phyloP scores from a whole-genome alignment of 768 basidiomycete species.

The Rhodosporidiobolus sp. region DNA sequence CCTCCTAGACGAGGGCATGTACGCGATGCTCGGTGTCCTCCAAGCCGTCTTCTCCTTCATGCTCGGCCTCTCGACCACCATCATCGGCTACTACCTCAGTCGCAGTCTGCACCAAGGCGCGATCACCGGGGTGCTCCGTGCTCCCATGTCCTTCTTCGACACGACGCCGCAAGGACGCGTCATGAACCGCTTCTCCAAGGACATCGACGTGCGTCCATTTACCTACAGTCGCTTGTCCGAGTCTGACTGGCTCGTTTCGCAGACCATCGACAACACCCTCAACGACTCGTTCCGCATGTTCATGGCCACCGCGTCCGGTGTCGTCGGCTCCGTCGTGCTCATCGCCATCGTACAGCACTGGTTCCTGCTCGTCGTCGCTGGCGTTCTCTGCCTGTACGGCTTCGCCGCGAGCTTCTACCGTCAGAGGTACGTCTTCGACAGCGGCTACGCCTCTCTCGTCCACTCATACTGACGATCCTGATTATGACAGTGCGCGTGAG shows the following conservation, averaged over 20 bases:
- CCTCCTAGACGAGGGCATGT: constrained; percentile 35
- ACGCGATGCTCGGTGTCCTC: constrained; percentile 50
- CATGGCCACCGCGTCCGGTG: constrained; percentile 58
- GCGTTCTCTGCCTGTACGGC: constrained; percentile 54
- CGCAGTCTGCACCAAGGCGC: constrained; percentile 64
- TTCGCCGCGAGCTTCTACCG: constrained; percentile 79
- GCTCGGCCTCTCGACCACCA: constrained; percentile 58
- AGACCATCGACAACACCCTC: constrained; percentile 70
- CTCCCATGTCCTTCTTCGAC: constrained; percentile 88
- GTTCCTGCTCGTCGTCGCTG: constrained; percentile 30
- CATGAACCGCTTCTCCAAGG: constrained; percentile 34
- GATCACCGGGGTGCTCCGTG: constrained; percentile 68
- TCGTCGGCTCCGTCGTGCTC: constrained; percentile 36
- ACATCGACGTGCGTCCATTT: constrained; percentile 5
- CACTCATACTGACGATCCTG: not conserved
- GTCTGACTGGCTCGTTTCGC: no score
- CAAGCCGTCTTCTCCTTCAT: constrained; percentile 68
- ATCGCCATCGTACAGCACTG: constrained; percentile 32
- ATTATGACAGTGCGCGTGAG: constrained; percentile 60
- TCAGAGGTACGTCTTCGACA: constrained; percentile 47
- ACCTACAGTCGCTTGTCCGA: not conserved
- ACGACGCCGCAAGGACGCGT: constrained; percentile 54
- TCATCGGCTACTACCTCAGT: constrained; percentile 75
- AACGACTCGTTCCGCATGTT: constrained; percentile 72
- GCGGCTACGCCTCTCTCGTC: constrained; percentile 50